Evolutionary conservation across 495 filamentous ascomycete genomes (phyloP).

Genomic region (Aspergillus indologenus): DNA sequence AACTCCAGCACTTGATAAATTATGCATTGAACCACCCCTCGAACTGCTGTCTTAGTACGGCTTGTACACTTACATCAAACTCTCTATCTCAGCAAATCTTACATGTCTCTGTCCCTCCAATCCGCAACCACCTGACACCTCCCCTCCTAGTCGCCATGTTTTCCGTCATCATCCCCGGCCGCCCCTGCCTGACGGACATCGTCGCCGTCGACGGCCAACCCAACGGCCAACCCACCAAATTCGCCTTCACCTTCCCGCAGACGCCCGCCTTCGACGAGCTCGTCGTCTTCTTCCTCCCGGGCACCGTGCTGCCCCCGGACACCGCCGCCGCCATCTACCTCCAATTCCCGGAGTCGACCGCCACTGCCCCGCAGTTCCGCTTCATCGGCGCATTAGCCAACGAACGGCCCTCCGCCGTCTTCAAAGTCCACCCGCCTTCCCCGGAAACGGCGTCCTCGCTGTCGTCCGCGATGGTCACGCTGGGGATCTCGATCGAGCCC

Average conservation of each 20-base stretch:
- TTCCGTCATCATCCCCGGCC: constrained; percentile 54
- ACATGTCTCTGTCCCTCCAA: no score
- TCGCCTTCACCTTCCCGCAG: constrained; percentile 60
- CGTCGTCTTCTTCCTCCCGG: constrained; percentile 86
- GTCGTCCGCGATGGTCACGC: constrained; percentile 47
- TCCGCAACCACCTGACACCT: no score
- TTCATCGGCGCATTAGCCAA: constrained; percentile 85
- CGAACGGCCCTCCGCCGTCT: constrained; percentile 86
- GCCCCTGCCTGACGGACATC: constrained; percentile 61
- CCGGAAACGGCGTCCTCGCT: constrained; percentile 35
- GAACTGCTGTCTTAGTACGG: neutral
- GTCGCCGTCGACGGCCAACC: constrained; percentile 48
- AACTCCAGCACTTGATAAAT: neutral
- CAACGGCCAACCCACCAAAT: constrained; percentile 58
- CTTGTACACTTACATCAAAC: constrained; percentile 1
- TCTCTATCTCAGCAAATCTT: neutral
- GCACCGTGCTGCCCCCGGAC: constrained; percentile 64
- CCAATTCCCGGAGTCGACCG: constrained; percentile 53
- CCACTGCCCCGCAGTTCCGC: constrained; percentile 54
- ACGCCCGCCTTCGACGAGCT: constrained; percentile 69
- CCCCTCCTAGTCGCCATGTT: no score
- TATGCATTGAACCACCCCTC: neutral
- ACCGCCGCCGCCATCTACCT: constrained; percentile 89
- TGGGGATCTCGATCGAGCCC: constrained; percentile 84
- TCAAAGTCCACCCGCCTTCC: constrained; percentile 52